Percentiles rank a stretch among this genome's conserved stretches.
These are phyloP conservation scores for Hexamita inflata DNA, from an alignment of 208 protist genomes.

Conservation along the genomic window DNA sequence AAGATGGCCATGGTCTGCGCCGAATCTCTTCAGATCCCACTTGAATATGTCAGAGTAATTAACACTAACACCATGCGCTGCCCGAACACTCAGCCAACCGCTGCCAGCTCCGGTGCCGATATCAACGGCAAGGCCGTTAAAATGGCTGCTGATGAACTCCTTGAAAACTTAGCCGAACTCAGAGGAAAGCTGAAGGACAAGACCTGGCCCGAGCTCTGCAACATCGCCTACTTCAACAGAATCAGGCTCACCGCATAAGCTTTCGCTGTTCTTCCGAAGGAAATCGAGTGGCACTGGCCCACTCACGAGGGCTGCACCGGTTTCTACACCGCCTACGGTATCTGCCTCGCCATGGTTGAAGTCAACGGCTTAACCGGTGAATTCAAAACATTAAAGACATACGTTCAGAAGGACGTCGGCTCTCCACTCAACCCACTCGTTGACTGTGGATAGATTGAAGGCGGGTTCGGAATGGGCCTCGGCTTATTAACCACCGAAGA, in stretches of 20 bases:
- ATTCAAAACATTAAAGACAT: constrained; percentile 33
- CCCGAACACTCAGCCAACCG: constrained; percentile 53
- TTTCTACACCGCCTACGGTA: constrained; percentile 56
- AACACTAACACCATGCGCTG: constrained; percentile 45
- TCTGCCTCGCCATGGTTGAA: constrained; percentile 49
- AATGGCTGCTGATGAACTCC: constrained; percentile 6
- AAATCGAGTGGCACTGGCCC: not conserved
- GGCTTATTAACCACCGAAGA: constrained; percentile 53
- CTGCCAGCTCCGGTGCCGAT: constrained; percentile 38
- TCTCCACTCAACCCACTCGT: constrained; percentile 53
- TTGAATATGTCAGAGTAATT: constrained; percentile 37
- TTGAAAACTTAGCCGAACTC: not conserved
- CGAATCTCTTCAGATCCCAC: constrained; percentile 35
- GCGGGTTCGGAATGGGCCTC: constrained; percentile 57
- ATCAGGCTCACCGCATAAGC: constrained; percentile 24
- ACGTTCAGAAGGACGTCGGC: constrained; percentile 57
- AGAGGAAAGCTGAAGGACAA: not conserved
- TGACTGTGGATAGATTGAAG: constrained; percentile 62
- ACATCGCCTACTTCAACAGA: constrained; percentile 18
- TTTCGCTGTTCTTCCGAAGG: constrained; percentile 6
- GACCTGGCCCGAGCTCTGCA: constrained; percentile 3
- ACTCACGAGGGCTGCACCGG: constrained; percentile 40
- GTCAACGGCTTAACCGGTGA: constrained; percentile 56
- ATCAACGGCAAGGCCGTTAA: constrained; percentile 33
- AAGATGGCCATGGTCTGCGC: constrained; percentile 44